Evolutionary conservation across 2,329 filamentous ascomycete genomes (phyloP).

Genomic region (Achaetomium macrosporum): DNA sequence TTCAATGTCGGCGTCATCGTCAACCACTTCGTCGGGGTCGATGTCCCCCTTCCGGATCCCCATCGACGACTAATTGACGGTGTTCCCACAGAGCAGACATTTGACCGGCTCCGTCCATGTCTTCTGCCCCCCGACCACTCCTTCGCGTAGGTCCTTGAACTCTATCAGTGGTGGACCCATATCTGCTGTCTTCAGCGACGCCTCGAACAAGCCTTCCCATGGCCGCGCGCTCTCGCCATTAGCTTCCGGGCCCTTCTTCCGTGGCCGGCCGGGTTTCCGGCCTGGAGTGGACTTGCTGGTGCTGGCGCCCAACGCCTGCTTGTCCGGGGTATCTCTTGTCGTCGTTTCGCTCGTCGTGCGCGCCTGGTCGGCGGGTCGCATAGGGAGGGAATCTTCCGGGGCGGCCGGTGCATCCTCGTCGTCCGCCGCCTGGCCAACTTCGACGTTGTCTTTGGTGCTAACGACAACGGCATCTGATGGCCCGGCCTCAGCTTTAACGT

Average conservation of each 20-base stretch:
- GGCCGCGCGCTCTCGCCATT: constrained; percentile 36
- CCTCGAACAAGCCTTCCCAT: constrained; percentile 49
- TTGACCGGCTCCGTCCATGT: constrained; percentile 47
- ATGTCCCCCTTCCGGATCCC: background rate
- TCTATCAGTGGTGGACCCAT: constrained; percentile 42
- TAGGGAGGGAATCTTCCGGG: constrained; percentile 20
- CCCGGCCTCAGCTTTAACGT: constrained; percentile 44
- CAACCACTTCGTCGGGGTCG: background rate
- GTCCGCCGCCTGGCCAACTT: constrained; percentile 30
- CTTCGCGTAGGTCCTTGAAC: constrained; percentile 45
- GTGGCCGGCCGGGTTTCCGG: constrained; percentile 25
- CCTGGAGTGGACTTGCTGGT: constrained; percentile 24
- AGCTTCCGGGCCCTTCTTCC: constrained; percentile 34
- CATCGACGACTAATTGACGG: constrained; percentile 36
- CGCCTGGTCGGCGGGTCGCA: constrained; percentile 18
- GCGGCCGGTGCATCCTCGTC: constrained; percentile 24
- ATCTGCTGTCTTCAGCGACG: constrained; percentile 41
- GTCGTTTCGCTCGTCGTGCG: constrained; percentile 25
- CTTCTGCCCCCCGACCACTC: constrained; percentile 44
- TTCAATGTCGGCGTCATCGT: background rate
- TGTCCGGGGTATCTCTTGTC: constrained; percentile 18
- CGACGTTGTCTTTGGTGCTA: constrained; percentile 32
- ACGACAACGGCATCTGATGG: constrained; percentile 31
- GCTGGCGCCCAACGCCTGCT: constrained; percentile 25
- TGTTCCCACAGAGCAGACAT: constrained; percentile 46